Percentiles rank a stretch among this genome's conserved stretches.
These are phyloP conservation scores for Rhynchosporium agropyri DNA, from an alignment of 2,329 filamentous ascomycete genomes.

Conservation along the genomic window DNA sequence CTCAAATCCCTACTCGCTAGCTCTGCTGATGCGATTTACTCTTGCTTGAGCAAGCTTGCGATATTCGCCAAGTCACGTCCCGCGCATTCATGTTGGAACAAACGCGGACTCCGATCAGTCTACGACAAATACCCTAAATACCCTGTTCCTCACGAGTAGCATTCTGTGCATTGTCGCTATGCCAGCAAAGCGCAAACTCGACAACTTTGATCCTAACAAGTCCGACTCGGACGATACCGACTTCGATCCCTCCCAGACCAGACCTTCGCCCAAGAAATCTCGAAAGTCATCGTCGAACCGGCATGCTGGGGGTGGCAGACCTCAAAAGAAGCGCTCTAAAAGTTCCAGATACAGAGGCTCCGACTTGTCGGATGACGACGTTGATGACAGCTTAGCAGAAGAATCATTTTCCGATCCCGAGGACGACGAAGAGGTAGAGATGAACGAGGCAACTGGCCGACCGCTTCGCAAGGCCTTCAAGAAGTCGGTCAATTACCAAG, in stretches of 20 bases:
- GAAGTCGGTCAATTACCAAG: constrained; percentile 51
- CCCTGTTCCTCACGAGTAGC: neutral
- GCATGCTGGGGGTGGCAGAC: constrained; percentile 34
- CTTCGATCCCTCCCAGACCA: constrained; percentile 58
- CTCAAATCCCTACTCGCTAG: neutral
- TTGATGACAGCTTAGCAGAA: constrained; percentile 53
- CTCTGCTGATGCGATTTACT: constrained; percentile 4
- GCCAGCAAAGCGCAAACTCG: constrained; percentile 54
- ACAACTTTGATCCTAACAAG: constrained; percentile 66
- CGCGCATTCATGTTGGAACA: constrained; percentile 17
- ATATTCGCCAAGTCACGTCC: neutral
- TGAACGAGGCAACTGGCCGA: constrained; percentile 52
- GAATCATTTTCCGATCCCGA: constrained; percentile 54
- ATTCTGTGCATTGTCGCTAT: constrained; percentile 30
- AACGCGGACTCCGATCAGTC: constrained; percentile 19
- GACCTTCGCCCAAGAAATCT: constrained; percentile 48
- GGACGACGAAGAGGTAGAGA: constrained; percentile 46
- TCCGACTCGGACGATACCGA: constrained; percentile 69
- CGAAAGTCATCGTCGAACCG: constrained; percentile 37
- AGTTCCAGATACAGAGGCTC: constrained; percentile 57
- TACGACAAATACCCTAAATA: constrained; percentile 14
- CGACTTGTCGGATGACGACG: constrained; percentile 63
- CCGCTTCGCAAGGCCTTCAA: constrained; percentile 52
- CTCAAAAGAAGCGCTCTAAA: constrained; percentile 46
- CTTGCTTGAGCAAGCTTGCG: constrained; percentile 1